Evolutionary conservation across 352 stramenopile genomes (phyloP).

Genomic region (Globisporangium iwayamae): DNA sequence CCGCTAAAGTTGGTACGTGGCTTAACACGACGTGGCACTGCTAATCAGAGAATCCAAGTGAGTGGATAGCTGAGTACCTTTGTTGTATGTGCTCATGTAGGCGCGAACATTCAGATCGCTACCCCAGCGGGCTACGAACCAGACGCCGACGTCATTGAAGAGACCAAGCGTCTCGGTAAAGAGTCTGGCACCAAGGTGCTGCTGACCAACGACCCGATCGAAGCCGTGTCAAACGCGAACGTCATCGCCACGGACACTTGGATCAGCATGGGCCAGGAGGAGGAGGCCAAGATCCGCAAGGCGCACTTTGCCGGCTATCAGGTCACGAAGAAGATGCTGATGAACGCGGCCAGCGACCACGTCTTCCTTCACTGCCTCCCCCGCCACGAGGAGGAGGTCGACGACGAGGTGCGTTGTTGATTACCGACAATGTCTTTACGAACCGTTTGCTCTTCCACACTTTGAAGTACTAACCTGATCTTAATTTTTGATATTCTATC

Average conservation of each 20-base stretch:
- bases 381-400: slow-evolving; percentile 95
- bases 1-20: slow-evolving; percentile 74
- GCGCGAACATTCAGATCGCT: slow-evolving; percentile 93
- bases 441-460: not conserved
- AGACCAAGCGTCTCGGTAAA: slow-evolving; percentile 86
- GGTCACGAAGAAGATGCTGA: slow-evolving; percentile 91
- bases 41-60: too few relatives aligned
- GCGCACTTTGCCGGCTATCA: slow-evolving; percentile 95
- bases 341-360: slow-evolving; percentile 85
- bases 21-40: not conserved
- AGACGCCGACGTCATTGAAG: slow-evolving; percentile 86
- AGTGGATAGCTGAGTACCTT: not conserved
- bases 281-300: slow-evolving; percentile 92
- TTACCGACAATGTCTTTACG: not conserved
- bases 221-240: slow-evolving; percentile 93
- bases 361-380: slow-evolving; percentile 98
- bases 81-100: slow-evolving; percentile 9
- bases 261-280: slow-evolving; percentile 95
- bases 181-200: slow-evolving; percentile 66
- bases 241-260: slow-evolving; percentile 98
- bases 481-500: not conserved
- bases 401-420: slow-evolving; percentile 87
- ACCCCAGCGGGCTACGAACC: slow-evolving; percentile 92
- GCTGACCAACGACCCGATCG: slow-evolving; percentile 87
- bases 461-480: not conserved